Base-by-base conservation (phyloP, 352 stramenopile genomes). In the Pythium volutum region DNA sequence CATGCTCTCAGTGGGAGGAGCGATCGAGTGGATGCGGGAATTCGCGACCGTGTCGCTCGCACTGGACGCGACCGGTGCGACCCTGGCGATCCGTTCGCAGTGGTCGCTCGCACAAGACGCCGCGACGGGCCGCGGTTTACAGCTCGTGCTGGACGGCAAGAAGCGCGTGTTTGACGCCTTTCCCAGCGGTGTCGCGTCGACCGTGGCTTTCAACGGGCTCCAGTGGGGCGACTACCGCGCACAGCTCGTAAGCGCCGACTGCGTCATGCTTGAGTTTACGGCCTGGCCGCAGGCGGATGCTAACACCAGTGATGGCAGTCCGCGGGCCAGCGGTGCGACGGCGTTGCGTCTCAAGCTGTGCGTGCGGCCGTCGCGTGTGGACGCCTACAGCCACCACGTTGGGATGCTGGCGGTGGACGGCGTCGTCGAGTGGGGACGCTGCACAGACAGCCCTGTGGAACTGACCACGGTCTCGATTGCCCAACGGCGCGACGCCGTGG, bases 201-300 rank as follows among this genome's bases (percentile, higher is more conserved):
- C 64, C 18, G 55, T 79, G 41, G 36, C 57, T 20, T 59, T 79
- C n/a, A 66, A 69, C 20, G 62, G 51, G 4, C 55, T 72, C 18
- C 55, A 43, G 26, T 79, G 74, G 48, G 75, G 75, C 25, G 75
- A 87, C 50, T 87, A 87, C 52, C 59, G 71, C 26, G 76, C 71
- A 1, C 69, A 81, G 22, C 14, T 76, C 18, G 52, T 73, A 4
- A 23, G 64, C 62, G 2, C 50, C 50, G 8, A 71, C 25, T 62
- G 52, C 48, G 69, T 84, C 51, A 59, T 73, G 27, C 55, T 81
- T 38, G 75, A 81, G 60, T 73, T 79, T 34, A 56, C 33, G 27
- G 73, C 62, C 22, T 75, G 55, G 54, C 62, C 62, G 16, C 15
- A 36, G 4, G 53, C 45, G 12, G 4, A 8, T 18, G 2, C 20